Evolutionary conservation across 2,329 filamentous ascomycete genomes (phyloP), one percentile per base, ranked within the genome.

Genomic region (Nemania abortiva): DNA sequence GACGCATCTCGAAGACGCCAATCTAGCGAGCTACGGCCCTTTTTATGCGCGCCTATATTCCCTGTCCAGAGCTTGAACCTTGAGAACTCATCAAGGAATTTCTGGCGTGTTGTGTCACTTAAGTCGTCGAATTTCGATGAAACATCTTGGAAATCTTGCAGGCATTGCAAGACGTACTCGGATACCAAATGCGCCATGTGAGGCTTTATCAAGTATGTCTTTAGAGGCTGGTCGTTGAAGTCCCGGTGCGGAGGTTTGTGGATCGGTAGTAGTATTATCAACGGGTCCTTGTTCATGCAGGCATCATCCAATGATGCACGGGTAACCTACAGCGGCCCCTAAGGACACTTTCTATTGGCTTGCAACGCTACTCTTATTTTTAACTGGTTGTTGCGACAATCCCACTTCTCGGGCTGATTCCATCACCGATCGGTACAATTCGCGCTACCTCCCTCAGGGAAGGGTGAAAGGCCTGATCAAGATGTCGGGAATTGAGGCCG

Each of bases 1-100:
- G 66, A 68, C 20, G 66, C 55, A 37, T 68, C 66, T 10, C 66
- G 55, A n/a, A 68, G 66, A 13, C 61, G 66, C 24, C 31, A 64
- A 22, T 68, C 61, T 1, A 68, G 50, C 31, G 61, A 68, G 27
- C 61, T 65, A 15, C 47, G 37, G 2, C 61, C 66, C 3, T 6
- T 61, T 1, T n/a, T 55, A 47, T 68, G 66, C 4, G 66, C 66
- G 3, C 66, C 66, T 50, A 65, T 61, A 61, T 68, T 68, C 2
- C 66, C 66, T 10, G 47, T 1, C 62, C 66, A 69, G 4, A 69
- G 20, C 15, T 65, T 69, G 39, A 69, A 65, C 11, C 61, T 49
- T 10, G 55, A 37, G 10, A 60, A 55, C 22, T 63, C 54, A 31
- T 68, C 60, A 2, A 27, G 22, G 34, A 63, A 9, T 18, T 27